A percentile compares a stretch with the other conserved stretches of the same genome.
These are phyloP conservation scores for Epichloe gansuensis DNA, from an alignment of 2,329 filamentous ascomycete species.

Conservation along the genomic window DNA sequence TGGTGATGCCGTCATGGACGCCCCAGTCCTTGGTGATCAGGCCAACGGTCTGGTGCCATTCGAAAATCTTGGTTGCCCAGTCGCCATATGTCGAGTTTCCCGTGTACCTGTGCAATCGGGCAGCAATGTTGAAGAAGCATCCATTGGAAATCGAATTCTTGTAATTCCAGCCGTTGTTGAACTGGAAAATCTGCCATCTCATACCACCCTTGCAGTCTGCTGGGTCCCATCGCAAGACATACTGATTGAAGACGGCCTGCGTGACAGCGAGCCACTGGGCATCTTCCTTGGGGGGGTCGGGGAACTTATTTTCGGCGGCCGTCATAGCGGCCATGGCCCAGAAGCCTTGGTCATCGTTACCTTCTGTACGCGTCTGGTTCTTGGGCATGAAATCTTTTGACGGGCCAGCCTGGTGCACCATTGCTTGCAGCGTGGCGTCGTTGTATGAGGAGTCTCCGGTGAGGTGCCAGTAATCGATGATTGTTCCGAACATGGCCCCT, in stretches of 20 bases:
- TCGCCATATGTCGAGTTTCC: constrained; percentile 65
- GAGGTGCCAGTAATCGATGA: constrained; percentile 61
- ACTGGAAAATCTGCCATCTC: constrained; percentile 74
- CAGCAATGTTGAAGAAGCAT: constrained; percentile 55
- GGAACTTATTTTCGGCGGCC: constrained; percentile 65
- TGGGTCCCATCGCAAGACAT: constrained; percentile 57
- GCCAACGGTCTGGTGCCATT: constrained; percentile 44
- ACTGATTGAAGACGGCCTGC: constrained; percentile 71
- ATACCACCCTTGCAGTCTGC: constrained; percentile 56
- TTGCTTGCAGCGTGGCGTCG: constrained; percentile 40
- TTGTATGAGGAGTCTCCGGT: constrained; percentile 57
- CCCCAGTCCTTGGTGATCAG: constrained; percentile 43
- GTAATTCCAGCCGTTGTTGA: constrained; percentile 59
- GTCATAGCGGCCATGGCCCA: constrained; percentile 76
- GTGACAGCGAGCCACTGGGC: constrained; percentile 66
- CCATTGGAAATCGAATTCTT: constrained; percentile 59
- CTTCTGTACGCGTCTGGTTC: constrained; percentile 48
- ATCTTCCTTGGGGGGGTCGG: constrained; percentile 49
- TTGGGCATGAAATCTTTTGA: constrained; percentile 51
- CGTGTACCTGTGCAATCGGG: constrained; percentile 66
- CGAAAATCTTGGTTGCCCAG: constrained; percentile 60
- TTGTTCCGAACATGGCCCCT: constrained; percentile 55
- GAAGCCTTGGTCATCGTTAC: constrained; percentile 70
- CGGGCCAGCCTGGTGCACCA: constrained; percentile 48
- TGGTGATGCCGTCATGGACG: constrained; percentile 38